Evolutionary conservation across 306 rosid genomes (phyloP).

Genomic region (Ziziphus jujuba): DNA sequence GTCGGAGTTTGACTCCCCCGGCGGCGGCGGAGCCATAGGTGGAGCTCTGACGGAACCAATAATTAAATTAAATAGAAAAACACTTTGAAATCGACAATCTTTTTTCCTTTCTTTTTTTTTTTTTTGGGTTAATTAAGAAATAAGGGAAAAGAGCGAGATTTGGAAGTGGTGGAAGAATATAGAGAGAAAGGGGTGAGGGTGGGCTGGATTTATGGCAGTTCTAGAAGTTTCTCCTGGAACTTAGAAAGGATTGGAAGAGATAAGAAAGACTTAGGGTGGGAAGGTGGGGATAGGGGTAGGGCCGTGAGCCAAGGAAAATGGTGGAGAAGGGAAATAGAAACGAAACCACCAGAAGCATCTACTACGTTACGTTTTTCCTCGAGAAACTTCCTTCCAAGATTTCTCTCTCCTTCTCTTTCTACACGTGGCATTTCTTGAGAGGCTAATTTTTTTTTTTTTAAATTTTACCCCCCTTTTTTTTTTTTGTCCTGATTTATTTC

Average conservation of each 20-base stretch:
- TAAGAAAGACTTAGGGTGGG: too few relatives aligned
- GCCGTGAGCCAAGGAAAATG: not conserved
- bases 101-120: too few relatives aligned
- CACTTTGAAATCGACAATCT: too few relatives aligned
- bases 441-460: not conserved
- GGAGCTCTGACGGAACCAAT: not conserved
- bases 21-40: conserved; percentile 46
- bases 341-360: conserved; percentile 54
- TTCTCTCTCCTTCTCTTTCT: conserved; percentile 23
- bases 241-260: conserved; percentile 12
- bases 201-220: conserved; percentile 31
- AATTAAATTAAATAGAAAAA: not conserved
- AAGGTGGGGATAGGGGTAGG: not conserved
- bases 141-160: not conserved
- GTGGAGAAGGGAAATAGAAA: conserved; percentile 3
- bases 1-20: conserved; percentile 25
- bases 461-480: too few relatives aligned
- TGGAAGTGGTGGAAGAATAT: not conserved
- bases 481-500: too few relatives aligned
- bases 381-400: conserved; percentile 61
- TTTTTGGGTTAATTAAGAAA: too few relatives aligned
- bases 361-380: conserved; percentile 45
- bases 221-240: conserved; percentile 76
- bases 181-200: not conserved
- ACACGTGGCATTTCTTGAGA: conserved; percentile 12